Evolutionary conservation across 2,329 filamentous ascomycete species (phyloP).

Genomic region (Tolypocladium endophyticum): DNA sequence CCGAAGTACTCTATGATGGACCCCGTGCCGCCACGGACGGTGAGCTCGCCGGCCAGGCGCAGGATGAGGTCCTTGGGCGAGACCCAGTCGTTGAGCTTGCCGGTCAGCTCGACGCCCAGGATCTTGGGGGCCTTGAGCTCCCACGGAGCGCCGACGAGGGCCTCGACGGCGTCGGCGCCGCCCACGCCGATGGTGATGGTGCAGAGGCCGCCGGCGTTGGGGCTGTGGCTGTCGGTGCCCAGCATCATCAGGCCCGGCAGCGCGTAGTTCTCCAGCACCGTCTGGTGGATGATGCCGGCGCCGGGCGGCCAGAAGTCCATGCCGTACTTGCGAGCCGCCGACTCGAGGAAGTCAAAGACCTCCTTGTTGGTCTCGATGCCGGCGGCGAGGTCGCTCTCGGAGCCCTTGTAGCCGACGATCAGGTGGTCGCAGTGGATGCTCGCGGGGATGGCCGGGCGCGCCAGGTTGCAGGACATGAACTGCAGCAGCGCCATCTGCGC

Average conservation of each 20-base stretch:
- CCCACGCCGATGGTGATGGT: conserved; percentile 95
- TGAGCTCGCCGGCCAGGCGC: conserved; percentile 77
- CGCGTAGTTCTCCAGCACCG: conserved; percentile 93
- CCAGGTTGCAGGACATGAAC: conserved; percentile 95
- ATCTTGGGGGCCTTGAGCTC: conserved; percentile 92
- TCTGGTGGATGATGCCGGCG: conserved; percentile 94
- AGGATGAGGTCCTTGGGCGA: conserved; percentile 95
- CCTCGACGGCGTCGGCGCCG: conserved; percentile 94
- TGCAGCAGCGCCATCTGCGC: conserved; percentile 97
- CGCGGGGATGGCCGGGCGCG: conserved; percentile 81
- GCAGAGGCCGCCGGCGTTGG: conserved; percentile 89
- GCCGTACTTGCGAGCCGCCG: conserved; percentile 79
- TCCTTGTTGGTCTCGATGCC: conserved; percentile 91
- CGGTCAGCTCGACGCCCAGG: conserved; percentile 73
- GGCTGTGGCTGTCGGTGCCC: conserved; percentile 93
- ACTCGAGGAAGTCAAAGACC: conserved; percentile 95
- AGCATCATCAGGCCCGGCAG: conserved; percentile 98
- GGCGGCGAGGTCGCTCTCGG: conserved; percentile 70
- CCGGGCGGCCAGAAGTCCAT: conserved; percentile 95
- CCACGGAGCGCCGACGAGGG: conserved; percentile 92
- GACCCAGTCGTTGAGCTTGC: conserved; percentile 80
- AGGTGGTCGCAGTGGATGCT: conserved; percentile 99
- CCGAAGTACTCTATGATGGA: conserved; percentile 93
- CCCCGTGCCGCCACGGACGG: conserved; percentile 87
- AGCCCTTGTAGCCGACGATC: conserved; percentile 91